Evolutionary conservation across 176 grass and related monocot species (phyloP).

Genomic region (Ensete ventricosum): DNA sequence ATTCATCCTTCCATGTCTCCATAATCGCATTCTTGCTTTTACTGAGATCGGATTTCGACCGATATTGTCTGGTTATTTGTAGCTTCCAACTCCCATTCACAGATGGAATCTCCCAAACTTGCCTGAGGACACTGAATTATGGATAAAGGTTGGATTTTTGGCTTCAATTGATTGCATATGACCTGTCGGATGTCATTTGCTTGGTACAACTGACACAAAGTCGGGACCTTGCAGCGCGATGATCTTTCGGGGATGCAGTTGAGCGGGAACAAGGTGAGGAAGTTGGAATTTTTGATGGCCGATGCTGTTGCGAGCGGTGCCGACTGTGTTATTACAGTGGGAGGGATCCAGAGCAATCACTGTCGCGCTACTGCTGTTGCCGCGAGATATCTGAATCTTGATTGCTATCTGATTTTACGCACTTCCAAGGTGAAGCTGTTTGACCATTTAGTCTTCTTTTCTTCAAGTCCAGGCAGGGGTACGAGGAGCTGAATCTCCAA

Average conservation of each 20-base stretch:
- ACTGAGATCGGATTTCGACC: background rate
- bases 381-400: slow-evolving; percentile 83
- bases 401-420: slow-evolving; percentile 82
- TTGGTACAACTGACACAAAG: slow-evolving; percentile 14
- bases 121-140: slow-evolving; percentile 75
- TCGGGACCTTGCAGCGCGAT: slow-evolving; percentile 43
- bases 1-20: slow-evolving; percentile 1
- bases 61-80: background rate
- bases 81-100: slow-evolving; percentile 95
- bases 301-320: slow-evolving; percentile 51
- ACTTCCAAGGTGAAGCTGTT: slow-evolving; percentile 57
- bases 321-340: slow-evolving; percentile 73
- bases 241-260: slow-evolving; percentile 95
- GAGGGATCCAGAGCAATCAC: slow-evolving; percentile 94
- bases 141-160: slow-evolving; percentile 68
- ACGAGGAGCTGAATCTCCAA: slow-evolving; percentile 17
- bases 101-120: slow-evolving; percentile 88
- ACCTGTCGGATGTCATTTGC: background rate
- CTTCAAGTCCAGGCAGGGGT: background rate
- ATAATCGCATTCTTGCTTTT: slow-evolving; percentile 6
- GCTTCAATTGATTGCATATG: background rate
- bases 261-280: slow-evolving; percentile 93
- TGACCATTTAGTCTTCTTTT: background rate
- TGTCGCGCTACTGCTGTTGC: slow-evolving; percentile 83
- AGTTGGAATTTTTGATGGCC: slow-evolving; percentile 83